These are phyloP conservation scores for Lasiodiplodia sp. DNA, from an alignment of 2,329 filamentous ascomycete genomes.

Conservation along the genomic window DNA sequence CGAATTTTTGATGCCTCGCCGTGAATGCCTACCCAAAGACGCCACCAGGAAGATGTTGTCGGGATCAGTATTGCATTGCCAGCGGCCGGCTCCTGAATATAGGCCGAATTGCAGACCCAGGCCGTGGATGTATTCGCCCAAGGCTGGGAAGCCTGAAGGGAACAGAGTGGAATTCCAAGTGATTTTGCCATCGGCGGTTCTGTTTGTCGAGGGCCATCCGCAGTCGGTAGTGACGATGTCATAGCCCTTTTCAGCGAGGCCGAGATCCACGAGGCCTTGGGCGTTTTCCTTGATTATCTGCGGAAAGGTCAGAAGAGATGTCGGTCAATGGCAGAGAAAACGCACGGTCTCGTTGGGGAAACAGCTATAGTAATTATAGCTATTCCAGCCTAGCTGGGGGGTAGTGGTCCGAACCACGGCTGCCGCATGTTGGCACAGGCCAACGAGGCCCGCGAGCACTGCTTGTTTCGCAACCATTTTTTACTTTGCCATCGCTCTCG, in stretches of 20 bases:
- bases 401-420: slow-evolving; percentile 36
- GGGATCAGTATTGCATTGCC: slow-evolving; percentile 35
- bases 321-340: neutral
- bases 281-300: slow-evolving; percentile 60
- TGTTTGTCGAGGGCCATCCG: slow-evolving; percentile 59
- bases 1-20: slow-evolving; percentile 45
- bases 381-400: slow-evolving; percentile 61
- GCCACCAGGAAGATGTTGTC: slow-evolving; percentile 57
- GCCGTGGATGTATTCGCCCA: slow-evolving; percentile 59
- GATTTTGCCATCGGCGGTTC: slow-evolving; percentile 54
- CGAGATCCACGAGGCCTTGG: slow-evolving; percentile 60
- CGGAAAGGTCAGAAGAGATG: neutral
- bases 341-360: slow-evolving; percentile 51
- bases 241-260: slow-evolving; percentile 63
- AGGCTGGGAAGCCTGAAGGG: slow-evolving; percentile 58
- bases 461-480: neutral
- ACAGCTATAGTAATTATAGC: slow-evolving; percentile 65
- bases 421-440: neutral
- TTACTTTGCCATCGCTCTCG: neutral
- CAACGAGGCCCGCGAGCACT: neutral
- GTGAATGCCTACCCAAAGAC: slow-evolving; percentile 48
- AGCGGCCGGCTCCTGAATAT: slow-evolving; percentile 54
- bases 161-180: slow-evolving; percentile 61
- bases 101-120: slow-evolving; percentile 61
- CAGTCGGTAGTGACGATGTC: slow-evolving; percentile 65